phyloP scores from a whole-genome alignment of 2,329 filamentous ascomycete genomes.

The Aschersonia sp. region DNA sequence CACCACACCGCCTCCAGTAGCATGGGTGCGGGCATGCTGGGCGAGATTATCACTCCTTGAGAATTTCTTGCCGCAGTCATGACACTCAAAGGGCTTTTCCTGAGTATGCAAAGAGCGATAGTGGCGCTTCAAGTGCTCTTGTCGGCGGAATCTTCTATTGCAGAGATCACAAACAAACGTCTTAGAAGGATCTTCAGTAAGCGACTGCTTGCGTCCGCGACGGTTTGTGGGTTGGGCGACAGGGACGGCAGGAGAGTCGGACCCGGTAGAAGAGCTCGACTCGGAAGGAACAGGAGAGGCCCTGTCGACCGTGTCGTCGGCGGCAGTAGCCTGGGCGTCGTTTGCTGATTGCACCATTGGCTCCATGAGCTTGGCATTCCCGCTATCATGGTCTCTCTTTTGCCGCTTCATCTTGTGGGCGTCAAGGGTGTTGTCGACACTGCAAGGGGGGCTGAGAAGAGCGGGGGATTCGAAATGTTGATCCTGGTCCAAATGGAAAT shows the following conservation, averaged over 20 bases:
- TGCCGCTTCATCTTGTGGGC: constrained; percentile 41
- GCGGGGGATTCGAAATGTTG: constrained; percentile 44
- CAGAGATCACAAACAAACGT: constrained; percentile 95
- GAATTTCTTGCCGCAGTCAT: constrained; percentile 98
- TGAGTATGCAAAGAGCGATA: constrained; percentile 96
- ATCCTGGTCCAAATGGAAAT: constrained; percentile 61
- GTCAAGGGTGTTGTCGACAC: constrained; percentile 22
- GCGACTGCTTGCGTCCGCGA: constrained; percentile 92
- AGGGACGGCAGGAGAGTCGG: constrained; percentile 26
- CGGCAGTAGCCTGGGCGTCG: constrained; percentile 17
- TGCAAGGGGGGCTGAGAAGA: constrained; percentile 43
- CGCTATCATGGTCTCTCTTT: constrained; percentile 37
- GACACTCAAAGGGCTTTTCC: constrained; percentile 97
- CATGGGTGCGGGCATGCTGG: constrained; percentile 90
- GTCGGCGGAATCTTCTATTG: constrained; percentile 91
- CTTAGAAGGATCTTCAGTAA: constrained; percentile 96
- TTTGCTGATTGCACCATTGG: constrained; percentile 28
- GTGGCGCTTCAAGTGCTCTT: constrained; percentile 97
- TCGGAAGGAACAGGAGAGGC: constrained; percentile 22
- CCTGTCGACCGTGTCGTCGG: constrained; percentile 21
- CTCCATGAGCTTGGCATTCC: constrained; percentile 14
- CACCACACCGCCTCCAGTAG: constrained; percentile 65
- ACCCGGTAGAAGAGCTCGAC: constrained; percentile 24
- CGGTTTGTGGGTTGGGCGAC: constrained; percentile 57
- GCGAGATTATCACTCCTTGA: constrained; percentile 94